Conservation (phyloP, 2,329 filamentous ascomycete species). For the Colletotrichum simmondsii region DNA sequence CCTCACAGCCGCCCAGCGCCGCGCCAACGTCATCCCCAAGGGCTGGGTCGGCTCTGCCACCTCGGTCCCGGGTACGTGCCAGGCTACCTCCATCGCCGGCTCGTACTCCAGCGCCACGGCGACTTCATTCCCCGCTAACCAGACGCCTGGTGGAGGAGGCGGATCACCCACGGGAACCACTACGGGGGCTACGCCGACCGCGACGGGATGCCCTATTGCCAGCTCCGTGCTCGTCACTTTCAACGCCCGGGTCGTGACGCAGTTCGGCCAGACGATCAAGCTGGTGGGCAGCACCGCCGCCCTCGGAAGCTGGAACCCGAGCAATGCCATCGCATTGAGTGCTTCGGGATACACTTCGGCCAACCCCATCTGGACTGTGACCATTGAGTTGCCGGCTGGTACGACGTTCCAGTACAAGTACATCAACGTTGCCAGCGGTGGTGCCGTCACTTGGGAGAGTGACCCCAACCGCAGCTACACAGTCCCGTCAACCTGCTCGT, state of each 20-base stretch:
- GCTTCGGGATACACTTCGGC: slow-evolving; percentile 67
- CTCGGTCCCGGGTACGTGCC: slow-evolving; percentile 61
- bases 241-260: slow-evolving; percentile 66
- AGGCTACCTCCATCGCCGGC: slow-evolving; percentile 56
- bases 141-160: slow-evolving; percentile 53
- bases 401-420: slow-evolving; percentile 75
- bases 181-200: slow-evolving; percentile 42
- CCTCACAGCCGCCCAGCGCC: slow-evolving; percentile 69
- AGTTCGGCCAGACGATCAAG: slow-evolving; percentile 72
- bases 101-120: slow-evolving; percentile 62
- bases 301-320: slow-evolving; percentile 72
- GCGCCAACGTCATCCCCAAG: slow-evolving; percentile 64
- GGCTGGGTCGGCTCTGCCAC: slow-evolving; percentile 65
- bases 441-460: slow-evolving; percentile 71
- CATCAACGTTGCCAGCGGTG: slow-evolving; percentile 66
- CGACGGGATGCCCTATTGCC: slow-evolving; percentile 41
- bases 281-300: slow-evolving; percentile 68
- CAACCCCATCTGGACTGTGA: slow-evolving; percentile 71
- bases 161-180: slow-evolving; percentile 34
- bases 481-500: slow-evolving; percentile 44
- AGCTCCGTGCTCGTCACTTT: slow-evolving; percentile 71
- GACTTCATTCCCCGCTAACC: slow-evolving; percentile 59
- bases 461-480: slow-evolving; percentile 63
- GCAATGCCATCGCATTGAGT: slow-evolving; percentile 64
- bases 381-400: slow-evolving; percentile 66